Base-by-base conservation (phyloP, 2,329 filamentous ascomycete species). In the Penicillium sp. region DNA sequence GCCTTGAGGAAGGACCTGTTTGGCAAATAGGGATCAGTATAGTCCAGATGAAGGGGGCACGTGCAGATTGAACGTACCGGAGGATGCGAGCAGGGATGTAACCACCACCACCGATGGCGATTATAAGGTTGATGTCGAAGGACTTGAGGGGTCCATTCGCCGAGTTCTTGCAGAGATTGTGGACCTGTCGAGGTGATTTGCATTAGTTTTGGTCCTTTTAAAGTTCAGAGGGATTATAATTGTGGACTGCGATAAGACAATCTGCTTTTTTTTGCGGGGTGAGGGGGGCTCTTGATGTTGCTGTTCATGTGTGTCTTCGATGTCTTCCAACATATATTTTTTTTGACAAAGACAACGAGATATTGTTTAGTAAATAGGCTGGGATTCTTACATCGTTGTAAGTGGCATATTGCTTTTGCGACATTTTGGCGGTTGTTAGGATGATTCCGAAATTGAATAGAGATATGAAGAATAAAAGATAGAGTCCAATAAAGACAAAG, bases 31-130 rank as follows among this genome's bases (percentile, higher is more conserved):
- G 9, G 8, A 29, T 56, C 21, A 56, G 48, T 15, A 56, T n/a
- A 4, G 44, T 33, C 25, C 4, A 31, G 13, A 31, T 11, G n/a
- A 19, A 29, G 4, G 6, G 6, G 3, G 27, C 33, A 52, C 23
- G 16, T 29, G 31, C 1, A 13, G 21, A 25, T 34, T 36, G 21
- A 23, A 62, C 71, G 59, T 78, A 85, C 81, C 94, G 91, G 63
- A 99, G 85, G 76, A 99, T 99, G 69, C 94, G 90, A 45, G 94
- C 94, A 60, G 94, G 94, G 40, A 99, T 92, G 78, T 97, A 99
- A 70, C 94, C 94, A 69, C 94, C 94, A 64, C 94, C 94, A 69
- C 94, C 94, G 75, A 97, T 97, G 73, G 94, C 94, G 76, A 99
- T 96, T 84, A 99, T 96, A 68, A 99, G 29, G 29, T 31, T 31